Evolutionary conservation across 805 yeast species (phyloP).

Genomic region (Saccharomycopsis malanga): DNA sequence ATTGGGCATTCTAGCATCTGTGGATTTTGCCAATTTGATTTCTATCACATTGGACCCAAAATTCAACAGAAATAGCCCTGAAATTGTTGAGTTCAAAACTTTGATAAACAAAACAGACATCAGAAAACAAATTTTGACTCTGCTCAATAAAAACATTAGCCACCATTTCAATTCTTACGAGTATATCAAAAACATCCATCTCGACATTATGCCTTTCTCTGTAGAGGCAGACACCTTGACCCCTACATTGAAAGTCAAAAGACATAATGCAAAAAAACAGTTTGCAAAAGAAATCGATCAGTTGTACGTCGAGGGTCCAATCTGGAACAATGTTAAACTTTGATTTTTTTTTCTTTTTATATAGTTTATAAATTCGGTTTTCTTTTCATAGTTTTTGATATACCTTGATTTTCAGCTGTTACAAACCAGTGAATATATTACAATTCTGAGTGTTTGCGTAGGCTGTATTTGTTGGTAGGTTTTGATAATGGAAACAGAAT

Average conservation of each 20-base stretch:
- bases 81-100: slow-evolving; percentile 28
- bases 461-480: too few relatives aligned
- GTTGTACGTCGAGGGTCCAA: slow-evolving; percentile 39
- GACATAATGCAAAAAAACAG: slow-evolving; percentile 45
- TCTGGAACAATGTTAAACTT: slow-evolving; percentile 6
- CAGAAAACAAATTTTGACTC: slow-evolving; percentile 29
- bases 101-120: not conserved
- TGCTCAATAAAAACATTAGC: slow-evolving; percentile 28
- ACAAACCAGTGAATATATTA: too few relatives aligned
- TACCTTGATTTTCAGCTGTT: too few relatives aligned
- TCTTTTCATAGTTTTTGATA: not conserved
- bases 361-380: not conserved
- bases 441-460: too few relatives aligned
- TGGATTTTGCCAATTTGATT: not conserved
- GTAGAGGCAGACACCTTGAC: slow-evolving; percentile 48
- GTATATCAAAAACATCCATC: slow-evolving; percentile 38
- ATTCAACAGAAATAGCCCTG: slow-evolving; percentile 24
- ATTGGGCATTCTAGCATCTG: not conserved
- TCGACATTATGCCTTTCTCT: slow-evolving; percentile 46
- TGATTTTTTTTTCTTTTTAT: not conserved
- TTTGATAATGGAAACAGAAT: too few relatives aligned
- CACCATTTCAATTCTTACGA: slow-evolving; percentile 40
- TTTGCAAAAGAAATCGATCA: slow-evolving; percentile 35
- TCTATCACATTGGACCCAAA: not conserved
- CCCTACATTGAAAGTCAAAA: slow-evolving; percentile 49